Evolutionary conservation across 192 early-diverging fungal genomes (phyloP).

Genomic region (Coemansia sp.): DNA sequence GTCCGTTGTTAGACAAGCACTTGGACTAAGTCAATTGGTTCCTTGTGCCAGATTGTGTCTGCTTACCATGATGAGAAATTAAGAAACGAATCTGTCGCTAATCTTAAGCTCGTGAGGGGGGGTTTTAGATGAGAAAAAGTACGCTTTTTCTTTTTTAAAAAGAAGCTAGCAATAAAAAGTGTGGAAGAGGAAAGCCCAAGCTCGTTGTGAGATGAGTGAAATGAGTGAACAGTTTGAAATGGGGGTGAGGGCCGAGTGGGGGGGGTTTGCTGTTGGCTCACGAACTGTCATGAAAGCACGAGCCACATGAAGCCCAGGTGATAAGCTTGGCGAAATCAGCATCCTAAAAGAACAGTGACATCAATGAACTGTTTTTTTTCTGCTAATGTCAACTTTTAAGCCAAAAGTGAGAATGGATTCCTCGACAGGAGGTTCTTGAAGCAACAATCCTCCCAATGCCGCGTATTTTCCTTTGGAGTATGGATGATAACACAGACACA

Average conservation of each 20-base stretch:
- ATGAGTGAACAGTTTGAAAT: background rate
- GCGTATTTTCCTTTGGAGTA: too few species aligned
- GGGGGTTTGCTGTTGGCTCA: background rate
- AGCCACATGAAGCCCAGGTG: too few species aligned
- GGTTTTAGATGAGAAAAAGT: background rate
- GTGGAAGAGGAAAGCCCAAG: background rate
- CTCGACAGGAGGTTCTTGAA: too few species aligned
- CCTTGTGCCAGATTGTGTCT: background rate
- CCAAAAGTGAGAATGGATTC: too few species aligned
- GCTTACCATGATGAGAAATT: background rate
- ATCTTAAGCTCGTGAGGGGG: background rate
- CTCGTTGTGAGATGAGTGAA: background rate
- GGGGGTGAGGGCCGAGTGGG: background rate
- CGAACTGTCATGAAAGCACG: background rate
- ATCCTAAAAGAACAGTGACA: too few species aligned
- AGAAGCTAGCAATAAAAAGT: background rate
- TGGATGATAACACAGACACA: too few species aligned
- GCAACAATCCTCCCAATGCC: too few species aligned
- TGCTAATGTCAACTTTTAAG: too few species aligned
- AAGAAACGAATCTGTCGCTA: background rate
- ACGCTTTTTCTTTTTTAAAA: background rate
- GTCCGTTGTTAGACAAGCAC: too few species aligned
- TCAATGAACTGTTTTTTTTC: too few species aligned
- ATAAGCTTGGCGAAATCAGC: too few species aligned
- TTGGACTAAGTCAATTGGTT: background rate